A percentile compares a stretch with the other conserved stretches of the same genome.
phyloP scores from a whole-genome alignment of 441 rosid genomes.

The Pelargonium citronellum region DNA sequence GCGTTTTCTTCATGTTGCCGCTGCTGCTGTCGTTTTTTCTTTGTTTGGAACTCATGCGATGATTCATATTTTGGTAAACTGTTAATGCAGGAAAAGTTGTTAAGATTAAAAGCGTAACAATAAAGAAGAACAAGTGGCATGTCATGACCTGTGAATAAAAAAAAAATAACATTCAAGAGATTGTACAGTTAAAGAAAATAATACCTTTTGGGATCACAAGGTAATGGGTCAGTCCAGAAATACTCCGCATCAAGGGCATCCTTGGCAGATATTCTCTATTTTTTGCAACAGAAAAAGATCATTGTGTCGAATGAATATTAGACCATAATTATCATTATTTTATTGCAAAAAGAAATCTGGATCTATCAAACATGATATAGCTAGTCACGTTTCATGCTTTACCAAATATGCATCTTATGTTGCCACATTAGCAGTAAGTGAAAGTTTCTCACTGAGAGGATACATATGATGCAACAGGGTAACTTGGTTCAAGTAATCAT shows the following conservation, averaged over 20 bases:
- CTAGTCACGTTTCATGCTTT: neutral
- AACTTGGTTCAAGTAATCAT: neutral
- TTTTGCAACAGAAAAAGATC: neutral
- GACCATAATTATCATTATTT: neutral
- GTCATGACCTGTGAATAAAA: neutral
- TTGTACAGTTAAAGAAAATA: neutral
- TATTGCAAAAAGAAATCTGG: neutral
- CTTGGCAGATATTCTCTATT: constrained; percentile 86
- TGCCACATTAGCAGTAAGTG: no score
- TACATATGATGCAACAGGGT: neutral
- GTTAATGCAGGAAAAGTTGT: constrained; percentile 16
- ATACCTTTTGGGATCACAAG: constrained; percentile 93
- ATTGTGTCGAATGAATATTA: neutral
- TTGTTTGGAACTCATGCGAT: constrained; percentile 95
- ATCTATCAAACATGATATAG: neutral
- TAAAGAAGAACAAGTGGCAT: neutral
- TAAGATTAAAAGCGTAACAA: neutral
- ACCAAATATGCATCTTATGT: neutral
- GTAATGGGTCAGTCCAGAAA: constrained; percentile 95
- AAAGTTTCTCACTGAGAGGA: neutral
- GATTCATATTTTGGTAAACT: constrained; percentile 93
- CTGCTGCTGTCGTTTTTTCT: constrained; percentile 91
- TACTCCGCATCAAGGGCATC: constrained; percentile 98
- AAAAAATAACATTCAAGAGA: neutral
- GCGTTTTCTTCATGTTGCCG: constrained; percentile 68